Evolutionary conservation across 495 filamentous ascomycete genomes (phyloP).

Genomic region (Penicillium crystallinum): DNA sequence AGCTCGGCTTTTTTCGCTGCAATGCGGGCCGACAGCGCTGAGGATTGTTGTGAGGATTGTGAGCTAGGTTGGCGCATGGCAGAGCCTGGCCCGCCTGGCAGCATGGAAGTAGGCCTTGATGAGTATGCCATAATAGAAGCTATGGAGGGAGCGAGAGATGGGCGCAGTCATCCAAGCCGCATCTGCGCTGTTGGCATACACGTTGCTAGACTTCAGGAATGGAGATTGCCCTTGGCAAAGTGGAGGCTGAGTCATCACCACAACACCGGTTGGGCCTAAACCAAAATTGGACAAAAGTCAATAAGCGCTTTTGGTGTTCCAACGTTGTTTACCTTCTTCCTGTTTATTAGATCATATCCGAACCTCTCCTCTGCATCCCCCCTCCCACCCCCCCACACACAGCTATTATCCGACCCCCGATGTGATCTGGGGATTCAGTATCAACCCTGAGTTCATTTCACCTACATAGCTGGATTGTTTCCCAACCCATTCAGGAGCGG

Average conservation of each 20-base stretch:
- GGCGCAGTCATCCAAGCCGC: no score
- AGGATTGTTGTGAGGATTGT: slow-evolving; percentile 61
- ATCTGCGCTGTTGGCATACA: no score
- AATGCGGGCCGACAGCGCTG: slow-evolving; percentile 77
- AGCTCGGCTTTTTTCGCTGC: slow-evolving; percentile 91
- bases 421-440: neutral
- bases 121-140: slow-evolving; percentile 48
- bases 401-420: neutral
- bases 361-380: neutral
- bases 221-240: neutral
- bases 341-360: slow-evolving; percentile 2
- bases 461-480: neutral
- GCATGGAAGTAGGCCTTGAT: slow-evolving; percentile 44
- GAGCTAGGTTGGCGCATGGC: slow-evolving; percentile 33
- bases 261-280: slow-evolving; percentile 19
- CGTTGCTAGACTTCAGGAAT: no score
- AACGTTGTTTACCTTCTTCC: slow-evolving; percentile 15
- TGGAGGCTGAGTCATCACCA: slow-evolving; percentile 20
- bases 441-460: neutral
- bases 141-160: no score
- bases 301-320: slow-evolving; percentile 24
- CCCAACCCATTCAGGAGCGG: neutral
- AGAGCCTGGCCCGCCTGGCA: slow-evolving; percentile 26
- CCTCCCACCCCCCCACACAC: no score
- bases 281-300: slow-evolving; percentile 38